A percentile compares a stretch with the other conserved stretches of the same genome.
phyloP scores from a whole-genome alignment of 1,139 yeast genomes.

The Nakaseomyces sp. region DNA sequence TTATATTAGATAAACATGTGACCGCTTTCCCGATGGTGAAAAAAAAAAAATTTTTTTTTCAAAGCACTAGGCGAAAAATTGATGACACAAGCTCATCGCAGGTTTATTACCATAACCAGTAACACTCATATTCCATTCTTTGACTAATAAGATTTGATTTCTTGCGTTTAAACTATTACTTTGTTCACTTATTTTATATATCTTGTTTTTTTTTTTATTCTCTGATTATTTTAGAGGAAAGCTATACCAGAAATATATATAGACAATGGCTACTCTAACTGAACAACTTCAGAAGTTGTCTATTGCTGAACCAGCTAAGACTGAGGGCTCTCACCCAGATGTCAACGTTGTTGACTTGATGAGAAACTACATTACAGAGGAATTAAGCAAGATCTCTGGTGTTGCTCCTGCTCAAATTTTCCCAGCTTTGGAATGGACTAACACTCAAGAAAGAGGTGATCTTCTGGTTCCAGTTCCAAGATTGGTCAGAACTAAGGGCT shows the following conservation, averaged over 20 bases:
- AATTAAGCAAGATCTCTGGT: slow-evolving; percentile 62
- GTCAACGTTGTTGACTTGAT: slow-evolving; percentile 26
- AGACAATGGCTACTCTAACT: slow-evolving; percentile 9
- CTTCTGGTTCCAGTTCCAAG: slow-evolving; percentile 88
- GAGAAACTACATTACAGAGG: slow-evolving; percentile 81
- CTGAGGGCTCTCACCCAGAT: slow-evolving; percentile 25
- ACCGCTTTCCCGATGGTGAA: too few species aligned
- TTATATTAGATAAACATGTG: too few species aligned
- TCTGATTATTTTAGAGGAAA: too few species aligned
- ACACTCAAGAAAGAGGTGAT: slow-evolving; percentile 85
- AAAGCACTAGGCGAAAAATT: too few species aligned
- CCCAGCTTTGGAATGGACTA: slow-evolving; percentile 84
- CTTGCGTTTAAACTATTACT: too few species aligned
- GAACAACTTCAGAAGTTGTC: slow-evolving; percentile 18
- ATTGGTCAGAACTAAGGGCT: slow-evolving; percentile 70
- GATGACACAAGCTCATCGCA: too few species aligned
- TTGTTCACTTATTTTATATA: too few species aligned
- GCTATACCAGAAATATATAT: too few species aligned
- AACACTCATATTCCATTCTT: too few species aligned
- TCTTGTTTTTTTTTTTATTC: background rate
- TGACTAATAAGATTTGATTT: too few species aligned
- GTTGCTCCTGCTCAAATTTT: slow-evolving; percentile 63
- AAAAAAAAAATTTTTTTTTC: too few species aligned
- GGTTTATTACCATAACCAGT: too few species aligned
- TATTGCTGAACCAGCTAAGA: slow-evolving; percentile 15